These are phyloP conservation scores for Hibiscus trionum DNA, from an alignment of 345 rosid genomes.

Conservation along the genomic window DNA sequence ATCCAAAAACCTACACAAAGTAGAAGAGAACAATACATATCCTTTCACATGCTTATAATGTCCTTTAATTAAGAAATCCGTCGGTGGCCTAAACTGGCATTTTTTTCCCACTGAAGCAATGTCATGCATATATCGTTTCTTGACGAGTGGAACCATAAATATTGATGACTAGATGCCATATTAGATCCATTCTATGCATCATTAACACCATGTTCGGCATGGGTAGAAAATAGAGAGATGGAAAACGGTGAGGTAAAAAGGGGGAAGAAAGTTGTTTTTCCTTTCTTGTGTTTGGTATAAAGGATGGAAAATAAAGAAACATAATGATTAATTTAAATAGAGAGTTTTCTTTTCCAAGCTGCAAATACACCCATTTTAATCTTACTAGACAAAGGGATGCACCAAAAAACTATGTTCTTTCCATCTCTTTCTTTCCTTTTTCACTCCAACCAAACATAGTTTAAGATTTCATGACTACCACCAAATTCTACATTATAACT, in stretches of 20 bases:
- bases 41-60: slow-evolving; percentile 1
- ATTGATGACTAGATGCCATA: not conserved
- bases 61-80: slow-evolving; percentile 3
- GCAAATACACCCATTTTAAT: not conserved
- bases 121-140: not conserved
- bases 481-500: not conserved
- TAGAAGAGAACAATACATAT: not conserved
- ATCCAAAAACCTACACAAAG: not conserved
- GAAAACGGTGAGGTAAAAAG: not conserved
- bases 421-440: not conserved
- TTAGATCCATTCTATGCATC: not conserved
- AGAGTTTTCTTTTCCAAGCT: not conserved
- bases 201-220: not conserved
- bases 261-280: not conserved
- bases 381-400: not conserved
- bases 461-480: not conserved
- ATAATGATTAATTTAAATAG: not conserved
- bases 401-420: not conserved
- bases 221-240: not conserved
- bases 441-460: not conserved
- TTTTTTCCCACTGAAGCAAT: not conserved
- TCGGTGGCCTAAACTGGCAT: not conserved
- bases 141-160: not conserved
- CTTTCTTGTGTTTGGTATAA: not conserved
- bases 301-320: not conserved